Base-by-base conservation (phyloP, 768 basidiomycete genomes). In the Tylopilus subfusipes region DNA sequence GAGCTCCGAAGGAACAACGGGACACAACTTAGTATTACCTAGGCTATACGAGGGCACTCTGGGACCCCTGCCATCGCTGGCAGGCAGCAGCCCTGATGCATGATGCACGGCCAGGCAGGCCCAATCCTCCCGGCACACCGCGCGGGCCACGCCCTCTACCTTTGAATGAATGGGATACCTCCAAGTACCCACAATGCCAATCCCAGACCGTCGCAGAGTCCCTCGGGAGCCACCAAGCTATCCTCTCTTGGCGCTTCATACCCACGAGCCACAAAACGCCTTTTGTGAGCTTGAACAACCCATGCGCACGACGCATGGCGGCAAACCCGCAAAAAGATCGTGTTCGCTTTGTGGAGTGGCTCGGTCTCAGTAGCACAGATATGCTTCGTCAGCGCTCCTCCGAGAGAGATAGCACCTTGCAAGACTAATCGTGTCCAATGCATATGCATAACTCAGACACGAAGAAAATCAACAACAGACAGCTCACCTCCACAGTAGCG, bases 321-420 rank as follows among this genome's bases (percentile, higher is more conserved):
- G 73, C 71, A 61, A 75, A 78, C 5, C 65, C 64, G 39, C 50
- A 56, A 18, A n/a, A 82, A 63, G 22, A 72, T 59, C 25, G 25
- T 54, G 33, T 78, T 75, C 0, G 61, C 60, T 21, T 58, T 62
- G 5, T 51, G 10, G 10, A 50, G 33, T 4, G 61, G 29, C 21
- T 40, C 21, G 0, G 50, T 55, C 34, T 60, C 50, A 2, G 54
- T 16, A 21, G 57, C 57, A 14, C 44, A 54, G 1, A 75, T 55
- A 60, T 78, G 77, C 16, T 70, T 63, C 14, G 65, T 61, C 29
- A 82, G 63, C 5, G 63, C 72, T 16, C 74, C 70, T 11, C 75
- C 79, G 5, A 82, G 72, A 45, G 69, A 67, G 19, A 80, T 65
- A 8, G 77, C 80, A 57, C 82, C 82, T 18, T 79, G 73, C 18